Evolutionary conservation across 2,329 filamentous ascomycete genomes (phyloP), one percentile per base, ranked within the genome.

Genomic region (Phialophora expanda): DNA sequence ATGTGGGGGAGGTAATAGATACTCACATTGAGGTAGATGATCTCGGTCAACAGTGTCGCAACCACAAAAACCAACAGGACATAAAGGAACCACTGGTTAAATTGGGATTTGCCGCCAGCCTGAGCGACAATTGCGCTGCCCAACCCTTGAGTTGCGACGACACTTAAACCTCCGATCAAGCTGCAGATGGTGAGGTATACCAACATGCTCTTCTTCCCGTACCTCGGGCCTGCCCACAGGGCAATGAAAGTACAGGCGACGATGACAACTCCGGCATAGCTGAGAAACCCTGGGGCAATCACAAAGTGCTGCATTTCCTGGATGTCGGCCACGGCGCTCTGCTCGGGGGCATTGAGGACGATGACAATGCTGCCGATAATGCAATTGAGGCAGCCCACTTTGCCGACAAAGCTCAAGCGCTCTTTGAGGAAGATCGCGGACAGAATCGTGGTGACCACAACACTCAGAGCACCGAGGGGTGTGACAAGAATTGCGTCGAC

Each of bases 41-140:
- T 97, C 79, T 98, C 95, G 0, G 92, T 96, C 73, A 98, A 73
- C 11, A 99, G 82, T 0, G 95, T 98, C n/a, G 82, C 80, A 69
- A 98, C 84, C 60, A 98, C 93, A 78, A 99, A 98, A 4, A 93
- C 91, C 63, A 98, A 81, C 34, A 98, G 80, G 4, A 98, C 89
- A 79, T 97, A 99, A 46, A 96, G 80, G 75, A 99, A 99, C 94
- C 94, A 98, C 76, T 98, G 88, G 77, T 97, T 97, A 79, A 97
- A 98, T 83, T 99, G 93, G 1, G 89, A 85, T 57, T 88, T 87
- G 17, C 94, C 95, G 20, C 86, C 85, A 66, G 89, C 89, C 81
- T 96, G 93, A 0, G 94, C 91, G 62, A 97, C 86, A 69, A 99
- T 93, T 20, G 94, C 94, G 61, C 94, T 88, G 60, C 95, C 95